These are phyloP conservation scores for Clohesyomyces aquaticus DNA, from an alignment of 495 filamentous ascomycete genomes.

Conservation along the genomic window DNA sequence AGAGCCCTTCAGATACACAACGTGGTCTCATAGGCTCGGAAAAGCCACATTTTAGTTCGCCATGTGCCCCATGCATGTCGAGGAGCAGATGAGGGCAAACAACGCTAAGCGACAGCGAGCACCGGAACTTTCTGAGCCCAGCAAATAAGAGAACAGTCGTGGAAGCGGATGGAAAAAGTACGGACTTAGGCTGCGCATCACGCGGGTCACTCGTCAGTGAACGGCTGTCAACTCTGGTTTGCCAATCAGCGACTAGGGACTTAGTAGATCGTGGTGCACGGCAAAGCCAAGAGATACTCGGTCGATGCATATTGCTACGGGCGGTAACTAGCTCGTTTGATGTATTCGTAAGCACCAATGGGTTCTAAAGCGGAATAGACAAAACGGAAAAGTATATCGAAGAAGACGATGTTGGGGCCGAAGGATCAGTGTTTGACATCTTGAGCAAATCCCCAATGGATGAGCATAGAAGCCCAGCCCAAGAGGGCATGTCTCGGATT, in stretches of 20 bases:
- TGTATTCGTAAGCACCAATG: too few species aligned
- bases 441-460: too few species aligned
- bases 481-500: too few species aligned
- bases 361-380: too few species aligned
- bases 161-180: background rate
- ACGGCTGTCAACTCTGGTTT: conserved; percentile 16
- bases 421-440: too few species aligned
- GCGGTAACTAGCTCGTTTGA: too few species aligned
- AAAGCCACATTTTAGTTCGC: background rate
- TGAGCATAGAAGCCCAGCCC: too few species aligned
- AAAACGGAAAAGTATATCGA: too few species aligned
- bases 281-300: too few species aligned
- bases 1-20: background rate
- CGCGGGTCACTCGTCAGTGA: conserved; percentile 9
- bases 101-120: background rate
- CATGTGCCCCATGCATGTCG: background rate
- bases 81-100: background rate
- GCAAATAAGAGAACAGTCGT: conserved; percentile 3
- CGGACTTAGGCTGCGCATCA: conserved; percentile 4
- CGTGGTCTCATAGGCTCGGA: background rate
- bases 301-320: too few species aligned
- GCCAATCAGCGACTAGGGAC: conserved; percentile 4
- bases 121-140: background rate
- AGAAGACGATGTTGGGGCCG: too few species aligned
- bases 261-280: too few species aligned